Evolutionary conservation across 2,329 filamentous ascomycete species (phyloP).

Genomic region (Waltergamsia citrina): DNA sequence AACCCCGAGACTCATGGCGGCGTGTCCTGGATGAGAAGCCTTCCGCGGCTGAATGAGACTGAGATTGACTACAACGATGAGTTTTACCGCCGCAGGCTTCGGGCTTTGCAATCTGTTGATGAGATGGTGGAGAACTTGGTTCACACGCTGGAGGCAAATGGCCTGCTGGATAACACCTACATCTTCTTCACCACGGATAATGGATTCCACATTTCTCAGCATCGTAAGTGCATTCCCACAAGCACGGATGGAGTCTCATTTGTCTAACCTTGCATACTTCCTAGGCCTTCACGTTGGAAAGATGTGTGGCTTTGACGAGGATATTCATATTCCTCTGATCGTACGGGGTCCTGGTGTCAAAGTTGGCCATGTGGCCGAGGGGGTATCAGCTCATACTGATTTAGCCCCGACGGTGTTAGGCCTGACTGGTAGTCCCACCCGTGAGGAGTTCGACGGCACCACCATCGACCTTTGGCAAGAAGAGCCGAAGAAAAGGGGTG

Average conservation of each 20-base stretch:
- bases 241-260: conserved; percentile 41
- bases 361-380: no score
- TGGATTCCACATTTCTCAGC: conserved; percentile 43
- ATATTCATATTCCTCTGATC: no score
- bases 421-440: no score
- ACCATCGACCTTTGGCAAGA: no score
- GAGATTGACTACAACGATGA: conserved; percentile 24
- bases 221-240: conserved; percentile 32
- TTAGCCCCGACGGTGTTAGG: no score
- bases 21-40: conserved; percentile 32
- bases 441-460: no score
- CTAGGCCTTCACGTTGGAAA: no score
- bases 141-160: conserved; percentile 17
- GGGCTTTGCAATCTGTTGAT: conserved; percentile 33
- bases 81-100: conserved; percentile 30
- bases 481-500: no score
- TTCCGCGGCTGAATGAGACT: conserved; percentile 21
- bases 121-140: conserved; percentile 32
- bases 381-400: no score
- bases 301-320: no score
- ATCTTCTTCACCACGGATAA: conserved; percentile 44
- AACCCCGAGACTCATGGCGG: conserved; percentile 41
- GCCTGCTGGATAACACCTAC: conserved; percentile 32
- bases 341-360: no score
- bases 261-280: no score